Conservation (phyloP, 176 grass and related monocot species). For the Avena insularis region DNA sequence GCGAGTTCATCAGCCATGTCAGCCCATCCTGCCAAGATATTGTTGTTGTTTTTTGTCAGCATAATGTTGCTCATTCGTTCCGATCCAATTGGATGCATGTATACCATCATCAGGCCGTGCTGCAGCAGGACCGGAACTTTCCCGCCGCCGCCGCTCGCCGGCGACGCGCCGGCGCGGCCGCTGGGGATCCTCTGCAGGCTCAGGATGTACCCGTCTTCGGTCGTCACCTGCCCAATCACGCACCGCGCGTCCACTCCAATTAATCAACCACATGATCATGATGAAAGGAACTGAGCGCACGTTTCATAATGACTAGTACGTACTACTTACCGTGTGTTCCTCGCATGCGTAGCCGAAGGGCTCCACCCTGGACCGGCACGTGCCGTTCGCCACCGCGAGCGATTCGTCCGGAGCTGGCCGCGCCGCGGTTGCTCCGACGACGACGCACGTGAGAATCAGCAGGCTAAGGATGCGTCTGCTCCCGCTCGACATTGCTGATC, state of each 20-base stretch:
- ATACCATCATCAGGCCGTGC: conserved; percentile 58
- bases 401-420: not conserved
- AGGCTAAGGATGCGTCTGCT: not conserved
- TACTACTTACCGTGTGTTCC: conserved; percentile 45
- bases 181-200: conserved; percentile 57
- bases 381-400: conserved; percentile 30
- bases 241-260: not conserved
- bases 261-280: not conserved
- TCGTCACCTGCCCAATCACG: conserved; percentile 48
- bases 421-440: not conserved
- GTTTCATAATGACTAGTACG: not conserved
- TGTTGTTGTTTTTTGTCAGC: not conserved
- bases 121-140: conserved; percentile 56
- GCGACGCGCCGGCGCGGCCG: not conserved
- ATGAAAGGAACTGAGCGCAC: not conserved
- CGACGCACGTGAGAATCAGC: conserved; percentile 22
- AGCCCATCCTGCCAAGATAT: conserved; percentile 50
- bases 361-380: conserved; percentile 46
- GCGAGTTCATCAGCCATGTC: conserved; percentile 63
- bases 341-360: conserved; percentile 53
- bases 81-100: too few species aligned
- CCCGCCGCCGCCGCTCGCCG: not conserved
- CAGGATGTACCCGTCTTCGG: conserved; percentile 63
- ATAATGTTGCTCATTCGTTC: not conserved
- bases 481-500: not conserved